Evolutionary conservation across 2,329 filamentous ascomycete species (phyloP), one percentile per base, ranked within the genome.

Genomic region (Microsporum canis): DNA sequence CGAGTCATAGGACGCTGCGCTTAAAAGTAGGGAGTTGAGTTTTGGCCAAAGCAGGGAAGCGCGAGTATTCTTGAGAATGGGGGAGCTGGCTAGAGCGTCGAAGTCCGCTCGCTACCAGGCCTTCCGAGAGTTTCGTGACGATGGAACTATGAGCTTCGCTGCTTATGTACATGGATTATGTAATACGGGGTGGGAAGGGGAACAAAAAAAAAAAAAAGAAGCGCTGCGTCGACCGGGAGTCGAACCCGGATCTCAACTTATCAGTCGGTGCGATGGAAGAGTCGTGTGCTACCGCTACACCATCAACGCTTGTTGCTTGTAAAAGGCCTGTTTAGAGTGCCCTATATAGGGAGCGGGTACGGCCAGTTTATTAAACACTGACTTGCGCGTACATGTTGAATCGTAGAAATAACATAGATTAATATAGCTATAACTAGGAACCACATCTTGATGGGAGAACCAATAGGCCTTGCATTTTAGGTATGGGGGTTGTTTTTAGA

Each of bases 321-420:
- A 34, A 51, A 12, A 7, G 17, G 14, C 31, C 27, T 10, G 10
- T 6, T 12, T n/a, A 29, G 6, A 34, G 49, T 14, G 31, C 10
- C n/a, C 27, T 56, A n/a, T 58, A 55, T 36, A 55, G 4, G 2
- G 3, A 14, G 0, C 5, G 1, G 2, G 1, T 3, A 73, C 1
- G n/a, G 43, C 17, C 5, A 2, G n/a, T 1, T 1, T 23, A 23
- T 23, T 23, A 23, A 23, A 23, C 17, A 23, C 1, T 23, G 17
- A 23, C 17, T 23, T 23, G 17, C 1, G 17, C 17, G 17, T 23
- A 23, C 17, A 23, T 23, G 17, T 23, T 23, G 17, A 23, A 23
- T 23, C 34, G 5, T 5, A 10, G 34, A 36, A 36, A 36, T 36
- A 36, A 36, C 34, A 10, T 36, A 10, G 34, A 36, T 36, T 5